phyloP scores from a whole-genome alignment of 1,139 yeast genomes.

The Candida albicans region DNA sequence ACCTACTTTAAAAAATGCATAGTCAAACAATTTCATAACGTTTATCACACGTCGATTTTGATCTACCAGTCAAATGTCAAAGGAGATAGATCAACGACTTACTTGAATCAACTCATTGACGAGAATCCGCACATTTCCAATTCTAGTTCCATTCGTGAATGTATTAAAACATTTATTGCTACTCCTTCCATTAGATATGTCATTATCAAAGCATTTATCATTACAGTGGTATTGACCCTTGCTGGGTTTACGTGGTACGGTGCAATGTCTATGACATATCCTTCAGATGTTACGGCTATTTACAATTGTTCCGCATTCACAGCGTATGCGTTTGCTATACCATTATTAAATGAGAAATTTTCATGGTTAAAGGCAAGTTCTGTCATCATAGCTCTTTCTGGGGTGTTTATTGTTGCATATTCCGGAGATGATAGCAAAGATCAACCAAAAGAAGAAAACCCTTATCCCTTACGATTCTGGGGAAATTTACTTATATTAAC shows the following conservation, averaged over 20 bases:
- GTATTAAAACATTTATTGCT: conserved; percentile 34
- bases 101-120: conserved; percentile 38
- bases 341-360: conserved; percentile 65
- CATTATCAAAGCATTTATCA: conserved; percentile 38
- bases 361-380: conserved; percentile 65
- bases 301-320: conserved; percentile 89
- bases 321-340: conserved; percentile 82
- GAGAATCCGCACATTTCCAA: conserved; percentile 44
- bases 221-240: conserved; percentile 60
- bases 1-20: conserved; percentile 44
- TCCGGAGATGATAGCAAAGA: conserved; percentile 42
- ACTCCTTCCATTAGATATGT: conserved; percentile 54
- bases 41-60: conserved; percentile 51
- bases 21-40: conserved; percentile 50
- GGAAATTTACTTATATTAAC: conserved; percentile 72
- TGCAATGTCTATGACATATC: conserved; percentile 78
- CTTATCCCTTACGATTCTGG: conserved; percentile 60
- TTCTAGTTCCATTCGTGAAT: conserved; percentile 36
- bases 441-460: conserved; percentile 17
- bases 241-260: conserved; percentile 90
- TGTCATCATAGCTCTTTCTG: conserved; percentile 70
- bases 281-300: conserved; percentile 86
- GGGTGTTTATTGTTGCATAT: conserved; percentile 80
- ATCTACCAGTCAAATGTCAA: conserved; percentile 44
- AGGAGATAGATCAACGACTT: conserved; percentile 33